Percentiles rank a stretch among this genome's conserved stretches.
Conservation (phyloP, 2,329 filamentous ascomycete species). For the Stylonectria norvegica region DNA sequence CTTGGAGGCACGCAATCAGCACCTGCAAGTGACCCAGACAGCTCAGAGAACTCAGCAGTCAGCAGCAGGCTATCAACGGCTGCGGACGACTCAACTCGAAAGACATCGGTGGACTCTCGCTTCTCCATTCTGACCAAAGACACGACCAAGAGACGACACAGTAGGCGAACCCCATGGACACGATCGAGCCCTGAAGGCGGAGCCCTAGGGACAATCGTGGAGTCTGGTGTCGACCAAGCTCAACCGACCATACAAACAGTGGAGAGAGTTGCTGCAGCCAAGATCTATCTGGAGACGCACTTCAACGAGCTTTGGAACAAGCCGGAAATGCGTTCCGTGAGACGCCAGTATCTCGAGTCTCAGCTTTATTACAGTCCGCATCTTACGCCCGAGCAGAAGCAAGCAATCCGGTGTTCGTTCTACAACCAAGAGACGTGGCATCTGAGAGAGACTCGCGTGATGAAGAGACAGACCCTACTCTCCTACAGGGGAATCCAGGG, state of each 20-base stretch:
- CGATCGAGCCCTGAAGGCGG: slow-evolving; percentile 35
- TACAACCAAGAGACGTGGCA: slow-evolving; percentile 66
- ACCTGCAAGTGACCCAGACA: slow-evolving; percentile 19
- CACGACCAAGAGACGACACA: slow-evolving; percentile 23
- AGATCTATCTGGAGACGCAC: slow-evolving; percentile 81
- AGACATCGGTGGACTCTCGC: slow-evolving; percentile 34
- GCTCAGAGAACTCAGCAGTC: slow-evolving; percentile 26
- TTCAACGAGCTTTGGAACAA: slow-evolving; percentile 67
- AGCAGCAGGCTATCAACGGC: slow-evolving; percentile 24
- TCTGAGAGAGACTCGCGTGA: slow-evolving; percentile 66
- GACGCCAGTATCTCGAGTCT: slow-evolving; percentile 35
- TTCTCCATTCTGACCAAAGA: slow-evolving; percentile 22
- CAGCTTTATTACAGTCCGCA: slow-evolving; percentile 55
- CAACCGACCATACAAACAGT: slow-evolving; percentile 54
- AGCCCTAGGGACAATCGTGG: slow-evolving; percentile 35
- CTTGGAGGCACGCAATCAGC: slow-evolving; percentile 15
- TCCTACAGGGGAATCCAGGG: slow-evolving; percentile 6
- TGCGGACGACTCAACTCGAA: slow-evolving; percentile 29
- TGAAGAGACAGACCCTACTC: slow-evolving; percentile 58
- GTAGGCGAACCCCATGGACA: slow-evolving; percentile 34
- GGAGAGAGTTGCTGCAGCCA: slow-evolving; percentile 75
- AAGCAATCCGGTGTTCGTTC: slow-evolving; percentile 56
- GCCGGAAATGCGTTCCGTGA: slow-evolving; percentile 31
- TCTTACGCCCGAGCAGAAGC: slow-evolving; percentile 53
- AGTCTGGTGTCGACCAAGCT: slow-evolving; percentile 23